Evolutionary conservation across 805 yeast species (phyloP).

Genomic region (Candida rishiriensis): DNA sequence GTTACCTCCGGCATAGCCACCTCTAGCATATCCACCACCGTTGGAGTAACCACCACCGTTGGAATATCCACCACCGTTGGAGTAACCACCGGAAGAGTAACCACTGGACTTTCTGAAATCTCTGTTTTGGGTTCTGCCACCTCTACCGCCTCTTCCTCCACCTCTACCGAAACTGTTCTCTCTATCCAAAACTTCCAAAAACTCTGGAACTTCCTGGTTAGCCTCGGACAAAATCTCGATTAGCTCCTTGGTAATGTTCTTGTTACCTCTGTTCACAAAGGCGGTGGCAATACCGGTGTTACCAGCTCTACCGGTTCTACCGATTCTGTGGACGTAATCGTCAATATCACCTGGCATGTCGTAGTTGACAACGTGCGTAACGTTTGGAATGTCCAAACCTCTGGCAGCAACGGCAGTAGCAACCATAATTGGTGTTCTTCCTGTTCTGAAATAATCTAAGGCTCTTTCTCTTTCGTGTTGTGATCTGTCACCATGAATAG

Average conservation of each 20-base stretch:
- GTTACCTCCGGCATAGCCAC: conserved; percentile 29
- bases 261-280: conserved; percentile 94
- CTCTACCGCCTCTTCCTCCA: conserved; percentile 48
- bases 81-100: conserved; percentile 17
- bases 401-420: conserved; percentile 99
- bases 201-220: conserved; percentile 94
- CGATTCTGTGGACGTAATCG: conserved; percentile 98
- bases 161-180: conserved; percentile 59
- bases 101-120: conserved; percentile 47
- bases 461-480: conserved; percentile 98
- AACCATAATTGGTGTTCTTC: conserved; percentile 89
- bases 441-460: conserved; percentile 86
- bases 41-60: conserved; percentile 25
- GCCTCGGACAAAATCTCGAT: conserved; percentile 88
- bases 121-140: conserved; percentile 32
- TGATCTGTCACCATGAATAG: conserved; percentile 98
- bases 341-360: conserved; percentile 96
- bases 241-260: conserved; percentile 82
- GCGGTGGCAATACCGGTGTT: conserved; percentile 98
- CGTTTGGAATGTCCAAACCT: conserved; percentile 99
- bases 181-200: conserved; percentile 75
- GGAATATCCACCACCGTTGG: conserved; percentile 26
- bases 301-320: conserved; percentile 99
- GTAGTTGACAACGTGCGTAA: conserved; percentile 94
- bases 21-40: conserved; percentile 11